phyloP scores from a whole-genome alignment of 129 eudicot species.

The Chrysanthemum makinoi region DNA sequence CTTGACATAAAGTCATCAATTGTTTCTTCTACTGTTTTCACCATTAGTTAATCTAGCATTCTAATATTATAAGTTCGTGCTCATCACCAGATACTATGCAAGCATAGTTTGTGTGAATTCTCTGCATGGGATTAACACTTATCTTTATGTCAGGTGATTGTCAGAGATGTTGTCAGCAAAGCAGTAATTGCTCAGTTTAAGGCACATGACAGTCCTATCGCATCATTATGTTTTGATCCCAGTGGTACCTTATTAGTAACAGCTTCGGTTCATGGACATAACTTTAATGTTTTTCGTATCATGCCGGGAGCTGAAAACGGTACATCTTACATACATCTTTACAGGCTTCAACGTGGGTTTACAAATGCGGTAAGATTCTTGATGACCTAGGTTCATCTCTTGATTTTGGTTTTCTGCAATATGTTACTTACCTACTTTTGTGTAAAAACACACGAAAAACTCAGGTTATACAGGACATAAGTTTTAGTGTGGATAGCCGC shows the following conservation, averaged over 20 bases:
- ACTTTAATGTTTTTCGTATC: conserved; percentile 76
- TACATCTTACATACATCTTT: conserved; percentile 66
- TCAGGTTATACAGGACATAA: conserved; percentile 89
- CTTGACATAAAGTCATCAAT: too few relatives aligned
- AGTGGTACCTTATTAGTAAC: conserved; percentile 84
- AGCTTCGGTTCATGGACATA: conserved; percentile 93
- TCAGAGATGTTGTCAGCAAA: conserved; percentile 73
- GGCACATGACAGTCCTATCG: conserved; percentile 89
- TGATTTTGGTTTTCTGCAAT: conserved; percentile 20
- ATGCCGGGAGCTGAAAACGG: conserved; percentile 52
- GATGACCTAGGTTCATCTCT: not conserved
- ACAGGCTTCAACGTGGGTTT: conserved; percentile 85
- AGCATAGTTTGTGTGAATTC: not conserved
- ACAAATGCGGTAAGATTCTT: conserved; percentile 74
- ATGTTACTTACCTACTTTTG: not conserved
- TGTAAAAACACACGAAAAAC: conserved; percentile 26
- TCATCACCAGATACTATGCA: not conserved
- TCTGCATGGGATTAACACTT: not conserved
- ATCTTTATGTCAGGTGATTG: conserved; percentile 56
- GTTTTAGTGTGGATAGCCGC: conserved; percentile 85
- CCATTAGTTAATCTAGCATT: too few relatives aligned
- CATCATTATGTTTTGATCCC: conserved; percentile 83
- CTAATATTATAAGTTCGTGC: not conserved
- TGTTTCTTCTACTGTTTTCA: too few relatives aligned
- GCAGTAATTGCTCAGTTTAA: conserved; percentile 79